Base-by-base conservation (phyloP, 257 asterid species). In the Gardenia jasminoides region DNA sequence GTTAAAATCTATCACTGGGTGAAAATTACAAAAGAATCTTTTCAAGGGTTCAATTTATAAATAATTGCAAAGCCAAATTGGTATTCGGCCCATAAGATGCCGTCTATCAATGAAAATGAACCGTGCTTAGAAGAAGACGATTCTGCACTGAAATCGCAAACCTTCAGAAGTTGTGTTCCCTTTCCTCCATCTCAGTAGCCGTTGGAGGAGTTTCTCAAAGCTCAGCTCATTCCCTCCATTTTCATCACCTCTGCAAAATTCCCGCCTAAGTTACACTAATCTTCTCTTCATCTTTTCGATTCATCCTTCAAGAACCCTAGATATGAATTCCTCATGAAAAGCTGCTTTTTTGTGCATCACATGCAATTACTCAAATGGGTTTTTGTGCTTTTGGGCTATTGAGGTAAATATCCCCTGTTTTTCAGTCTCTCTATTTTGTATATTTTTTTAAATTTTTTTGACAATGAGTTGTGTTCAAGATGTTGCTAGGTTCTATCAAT, bases 141-240 rank as follows among this genome's bases (percentile, higher is more conserved):
- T 52, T 78, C 81, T 78, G 81, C 58, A 54, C 70, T 78, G 81
- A 78, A 78, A 67, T 78, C 81, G 81, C 69, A 33, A 39, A 41
- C 56, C 69, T 22, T 70, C 9, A 30, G 12, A 30, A 43, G 11
- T 70, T 58, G 41, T 13, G n/a, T 52, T 8, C 20, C 56, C 19
- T 48, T 50, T 22, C 30, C 67, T 9, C 66, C 72, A 16, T 48
- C 66, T 36, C 33, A 36, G 50, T 78, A 68, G 81, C 81, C 81
- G 75, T 78, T 78, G 43, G 48, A 11, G 48, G 7, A 17, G 48
- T 26, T 76, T 66, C 79, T 54, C 77, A 50, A 52, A 36, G n/a
- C 44, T 15, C 31, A 13, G n/a, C 26, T 28, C 48, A 24, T 59
- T 78, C 76, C 81, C 81, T 33, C 81, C 68, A 26, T 78, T 31